Conservation (phyloP, 177 flowering plant species). For the Vitis hybrid region DNA sequence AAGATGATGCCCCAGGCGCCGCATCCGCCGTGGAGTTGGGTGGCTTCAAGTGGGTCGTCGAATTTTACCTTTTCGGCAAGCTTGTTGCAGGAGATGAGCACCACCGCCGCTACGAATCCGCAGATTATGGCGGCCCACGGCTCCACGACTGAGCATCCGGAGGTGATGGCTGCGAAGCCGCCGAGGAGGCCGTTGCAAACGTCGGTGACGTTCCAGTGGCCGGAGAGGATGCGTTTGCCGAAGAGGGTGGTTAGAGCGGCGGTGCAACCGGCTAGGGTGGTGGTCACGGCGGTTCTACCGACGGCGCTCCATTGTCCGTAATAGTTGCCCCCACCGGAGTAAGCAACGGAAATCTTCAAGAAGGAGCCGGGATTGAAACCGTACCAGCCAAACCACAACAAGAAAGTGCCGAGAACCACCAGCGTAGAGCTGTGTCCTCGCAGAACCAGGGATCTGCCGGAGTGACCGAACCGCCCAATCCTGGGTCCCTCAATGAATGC, state of each 20-base stretch:
- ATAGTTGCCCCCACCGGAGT: slow-evolving; percentile 20
- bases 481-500: slow-evolving; percentile 76
- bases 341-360: slow-evolving; percentile 35
- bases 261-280: slow-evolving; percentile 69
- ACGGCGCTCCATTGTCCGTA: slow-evolving; percentile 77
- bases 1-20: slow-evolving; percentile 86
- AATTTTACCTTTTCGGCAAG: slow-evolving; percentile 48
- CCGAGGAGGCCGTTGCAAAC: slow-evolving; percentile 82
- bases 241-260: slow-evolving; percentile 76
- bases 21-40: slow-evolving; percentile 84
- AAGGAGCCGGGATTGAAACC: slow-evolving; percentile 90
- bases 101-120: slow-evolving; percentile 64
- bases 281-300: slow-evolving; percentile 75
- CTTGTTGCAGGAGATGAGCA: slow-evolving; percentile 55
- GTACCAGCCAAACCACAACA: slow-evolving; percentile 90
- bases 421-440: slow-evolving; percentile 72
- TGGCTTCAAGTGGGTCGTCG: slow-evolving; percentile 82
- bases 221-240: slow-evolving; percentile 50
- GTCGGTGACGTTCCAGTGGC: slow-evolving; percentile 76
- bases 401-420: slow-evolving; percentile 74
- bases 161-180: slow-evolving; percentile 77
- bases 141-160: slow-evolving; percentile 84
- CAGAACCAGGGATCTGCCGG: slow-evolving; percentile 41
- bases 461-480: slow-evolving; percentile 59
- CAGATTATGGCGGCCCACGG: slow-evolving; percentile 87